Evolutionary conservation across 179 eudicot genomes (phyloP), one percentile per base, ranked within the genome.

Genomic region (Beta macrorhiza): DNA sequence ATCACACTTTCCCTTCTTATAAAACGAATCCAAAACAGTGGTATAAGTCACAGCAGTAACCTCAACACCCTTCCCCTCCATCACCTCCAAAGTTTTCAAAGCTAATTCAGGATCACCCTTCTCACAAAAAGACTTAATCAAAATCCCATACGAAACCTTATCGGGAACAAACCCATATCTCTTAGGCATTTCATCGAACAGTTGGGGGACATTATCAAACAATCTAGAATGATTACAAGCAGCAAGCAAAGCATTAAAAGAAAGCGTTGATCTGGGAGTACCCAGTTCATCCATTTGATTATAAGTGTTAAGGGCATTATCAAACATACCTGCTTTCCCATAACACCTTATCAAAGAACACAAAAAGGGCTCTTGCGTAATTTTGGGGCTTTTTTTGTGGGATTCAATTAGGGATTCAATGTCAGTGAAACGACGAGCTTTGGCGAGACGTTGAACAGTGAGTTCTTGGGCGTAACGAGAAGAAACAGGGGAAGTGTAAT

Each of bases 111-210:
- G 85, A 7, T 82, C 56, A 13, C 94, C 97, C 82, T 80, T 75
- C 56, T 81, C 91, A 67, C 98, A 93, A 81, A 84, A 88, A 3
- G 97, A 69, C 87, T 85, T 95, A 1, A 92, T 79, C 80, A 95
- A 67, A 37, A 88, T 83, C 12, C 93, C 97, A 74, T 92, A 93
- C 13, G 98, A 92, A 3, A 87, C 67, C 56, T 87, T 83, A 78
- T 92, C 91, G 0, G 97, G 93, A 0, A 20, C 67, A 82, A 93
- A 59, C 64, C 86, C 88, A 53, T 80, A 79, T 57, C 67, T 92
- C 64, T 80, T n/a, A 7, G 97, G 92, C 86, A 93, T 87, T 85
- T 95, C 93, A 7, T 88, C 91, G 78, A 95, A 95, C 90, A 89
- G 87, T 51, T 86, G 59, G 75, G 87, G 92, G 0, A 92, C 97